Evolutionary conservation across 345 rosid species (phyloP), one percentile per base, ranked within the genome.

Genomic region (Anacardium occidentale): DNA sequence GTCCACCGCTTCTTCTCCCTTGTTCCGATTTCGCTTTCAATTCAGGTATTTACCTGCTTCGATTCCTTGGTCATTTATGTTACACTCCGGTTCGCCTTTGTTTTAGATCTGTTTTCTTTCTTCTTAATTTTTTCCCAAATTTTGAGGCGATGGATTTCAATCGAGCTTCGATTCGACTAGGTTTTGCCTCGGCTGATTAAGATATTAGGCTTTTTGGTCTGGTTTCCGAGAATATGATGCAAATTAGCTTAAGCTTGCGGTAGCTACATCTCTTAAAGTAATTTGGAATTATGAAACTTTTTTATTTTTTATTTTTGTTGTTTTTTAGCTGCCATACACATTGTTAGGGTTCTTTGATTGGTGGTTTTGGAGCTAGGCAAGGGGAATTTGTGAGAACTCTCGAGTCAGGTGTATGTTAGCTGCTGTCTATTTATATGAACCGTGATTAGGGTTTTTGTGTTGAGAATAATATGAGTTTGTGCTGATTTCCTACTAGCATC

Each of bases 391-490:
- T 59, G 40, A 5, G 65, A 58, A 40, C 1, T 45, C 34, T 58
- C 4, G 18, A 45, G 63, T 60, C 55, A 1, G 51, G 60, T 67
- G 71, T 51, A 13, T 12, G 59, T 5, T 29, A 40, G 68, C 17
- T 52, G 32, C 37, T 53, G 60, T n/a, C 29, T 66, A n/a, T 5
- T 50, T 29, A 25, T 70, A 26, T 45, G 26, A 13, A 45, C 51
- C 56, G 0, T 45, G 26, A 58, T 58, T 70, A 70, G 47, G 56
- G 65, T 70, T 70, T 67, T 15, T 25, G 55, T 10, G 53, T 69
- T 52, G 45, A 55, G 48, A 10, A 6, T 56, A 5, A 0, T 10
- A 20, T 2, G n/a, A 24, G 25, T 68, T 55, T 22, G 40, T 24
- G n/a, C 34, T 54, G 52, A 42, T 57, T 69, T 45, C 45, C 52